Conservation (phyloP, 345 rosid species). For the Noccaea caerulescens region DNA sequence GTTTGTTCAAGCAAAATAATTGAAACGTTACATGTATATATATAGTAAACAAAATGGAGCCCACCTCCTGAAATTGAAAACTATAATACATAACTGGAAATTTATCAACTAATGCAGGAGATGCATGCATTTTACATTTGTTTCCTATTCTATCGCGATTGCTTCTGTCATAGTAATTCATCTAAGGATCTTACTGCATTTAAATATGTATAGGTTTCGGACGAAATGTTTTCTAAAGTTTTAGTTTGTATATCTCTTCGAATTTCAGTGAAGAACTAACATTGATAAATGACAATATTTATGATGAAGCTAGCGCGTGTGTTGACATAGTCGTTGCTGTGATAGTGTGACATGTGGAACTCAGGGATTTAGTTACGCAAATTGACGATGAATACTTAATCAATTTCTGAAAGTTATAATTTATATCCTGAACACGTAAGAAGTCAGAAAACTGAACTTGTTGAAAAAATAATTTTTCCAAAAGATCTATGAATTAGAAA, state of each 20-base stretch:
- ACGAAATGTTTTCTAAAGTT: no score
- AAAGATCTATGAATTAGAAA: neutral
- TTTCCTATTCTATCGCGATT: constrained; percentile 27
- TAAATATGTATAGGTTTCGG: neutral
- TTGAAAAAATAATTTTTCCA: neutral
- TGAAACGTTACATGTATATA: constrained; percentile 23
- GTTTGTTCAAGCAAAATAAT: constrained; percentile 1
- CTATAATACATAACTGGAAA: neutral
- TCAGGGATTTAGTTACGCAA: neutral
- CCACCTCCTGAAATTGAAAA: neutral
- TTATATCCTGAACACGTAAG: neutral
- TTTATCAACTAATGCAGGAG: constrained; percentile 24
- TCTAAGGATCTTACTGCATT: constrained; percentile 24
- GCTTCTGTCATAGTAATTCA: constrained; percentile 31
- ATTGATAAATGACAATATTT: no score
- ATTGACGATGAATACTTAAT: neutral
- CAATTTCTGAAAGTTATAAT: neutral
- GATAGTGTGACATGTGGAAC: neutral
- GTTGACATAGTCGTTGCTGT: neutral
- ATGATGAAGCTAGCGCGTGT: no score
- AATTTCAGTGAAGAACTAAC: no score
- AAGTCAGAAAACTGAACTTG: neutral
- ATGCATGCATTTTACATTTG: constrained; percentile 38
- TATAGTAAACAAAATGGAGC: constrained; percentile 12
- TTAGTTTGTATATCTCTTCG: no score